phyloP scores from a whole-genome alignment of 2,329 filamentous ascomycete genomes.

The Penicillium hordei region DNA sequence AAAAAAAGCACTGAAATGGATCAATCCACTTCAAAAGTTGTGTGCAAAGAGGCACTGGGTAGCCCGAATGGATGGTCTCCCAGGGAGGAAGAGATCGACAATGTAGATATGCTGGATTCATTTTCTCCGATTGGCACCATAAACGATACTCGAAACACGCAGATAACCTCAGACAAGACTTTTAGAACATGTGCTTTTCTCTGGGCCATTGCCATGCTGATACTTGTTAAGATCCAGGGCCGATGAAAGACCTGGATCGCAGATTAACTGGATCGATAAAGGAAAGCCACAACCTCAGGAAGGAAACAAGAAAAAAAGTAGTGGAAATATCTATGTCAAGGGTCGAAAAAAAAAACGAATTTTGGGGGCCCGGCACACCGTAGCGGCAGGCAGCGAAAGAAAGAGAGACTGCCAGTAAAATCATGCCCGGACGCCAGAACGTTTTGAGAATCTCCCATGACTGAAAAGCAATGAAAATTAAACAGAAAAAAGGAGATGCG shows the following conservation, averaged over 20 bases:
- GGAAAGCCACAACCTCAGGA: slow-evolving; percentile 12
- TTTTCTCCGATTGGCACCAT: slow-evolving; percentile 1
- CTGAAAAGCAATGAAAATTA: slow-evolving; percentile 23
- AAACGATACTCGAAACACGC: not conserved
- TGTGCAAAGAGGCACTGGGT: not conserved
- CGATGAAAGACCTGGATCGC: slow-evolving; percentile 9
- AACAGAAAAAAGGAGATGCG: slow-evolving; percentile 12
- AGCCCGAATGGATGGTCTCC: not conserved
- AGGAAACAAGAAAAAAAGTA: slow-evolving; percentile 19
- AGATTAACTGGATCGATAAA: slow-evolving; percentile 23
- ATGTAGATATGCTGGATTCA: slow-evolving; percentile 3
- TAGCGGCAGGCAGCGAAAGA: slow-evolving; percentile 32
- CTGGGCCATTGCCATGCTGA: slow-evolving; percentile 27
- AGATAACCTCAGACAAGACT: slow-evolving; percentile 20
- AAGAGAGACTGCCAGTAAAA: slow-evolving; percentile 33
- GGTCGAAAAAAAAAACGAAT: slow-evolving; percentile 25
- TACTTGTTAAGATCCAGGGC: slow-evolving; percentile 30
- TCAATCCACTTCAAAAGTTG: slow-evolving; percentile 4
- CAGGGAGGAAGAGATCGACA: not conserved
- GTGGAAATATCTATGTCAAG: slow-evolving; percentile 36
- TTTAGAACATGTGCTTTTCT: slow-evolving; percentile 24
- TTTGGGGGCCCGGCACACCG: slow-evolving; percentile 30
- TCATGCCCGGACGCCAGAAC: slow-evolving; percentile 39
- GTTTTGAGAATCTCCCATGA: slow-evolving; percentile 34
- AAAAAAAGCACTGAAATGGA: slow-evolving; percentile 9